Conservation (phyloP, 176 grass and related monocot species). For the Bromus sterilis region DNA sequence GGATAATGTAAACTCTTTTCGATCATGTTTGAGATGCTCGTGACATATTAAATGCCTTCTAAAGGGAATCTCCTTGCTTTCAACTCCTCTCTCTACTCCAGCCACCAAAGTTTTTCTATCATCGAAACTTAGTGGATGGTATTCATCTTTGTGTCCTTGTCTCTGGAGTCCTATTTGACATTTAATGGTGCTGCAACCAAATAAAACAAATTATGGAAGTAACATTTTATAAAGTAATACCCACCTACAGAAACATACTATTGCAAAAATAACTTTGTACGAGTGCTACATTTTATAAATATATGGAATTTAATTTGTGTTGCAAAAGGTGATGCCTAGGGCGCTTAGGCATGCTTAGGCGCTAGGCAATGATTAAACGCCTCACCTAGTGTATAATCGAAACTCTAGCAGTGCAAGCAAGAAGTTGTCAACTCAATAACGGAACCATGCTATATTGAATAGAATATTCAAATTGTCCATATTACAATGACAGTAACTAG, state of each 20-base stretch:
- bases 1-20: background rate
- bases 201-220: conserved; percentile 17
- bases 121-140: conserved; percentile 29
- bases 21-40: background rate
- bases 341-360: no score
- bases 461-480: no score
- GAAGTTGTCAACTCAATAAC: no score
- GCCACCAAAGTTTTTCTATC: background rate
- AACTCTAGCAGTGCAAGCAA: no score
- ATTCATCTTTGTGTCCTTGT: no score
- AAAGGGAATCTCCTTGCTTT: background rate
- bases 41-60: background rate
- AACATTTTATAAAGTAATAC: background rate
- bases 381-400: no score
- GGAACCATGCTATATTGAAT: no score
- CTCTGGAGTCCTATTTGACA: conserved; percentile 87
- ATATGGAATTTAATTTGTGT: no score
- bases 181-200: conserved; percentile 60
- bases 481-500: no score
- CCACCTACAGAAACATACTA: no score
- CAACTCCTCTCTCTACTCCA: background rate
- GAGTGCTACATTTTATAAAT: conserved; percentile 13
- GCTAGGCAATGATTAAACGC: no score
- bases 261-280: background rate
- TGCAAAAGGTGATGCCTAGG: no score